Percentiles rank a stretch among this genome's conserved stretches.
Conservation (phyloP, 306 rosid species). For the Vachellia collinsii region DNA sequence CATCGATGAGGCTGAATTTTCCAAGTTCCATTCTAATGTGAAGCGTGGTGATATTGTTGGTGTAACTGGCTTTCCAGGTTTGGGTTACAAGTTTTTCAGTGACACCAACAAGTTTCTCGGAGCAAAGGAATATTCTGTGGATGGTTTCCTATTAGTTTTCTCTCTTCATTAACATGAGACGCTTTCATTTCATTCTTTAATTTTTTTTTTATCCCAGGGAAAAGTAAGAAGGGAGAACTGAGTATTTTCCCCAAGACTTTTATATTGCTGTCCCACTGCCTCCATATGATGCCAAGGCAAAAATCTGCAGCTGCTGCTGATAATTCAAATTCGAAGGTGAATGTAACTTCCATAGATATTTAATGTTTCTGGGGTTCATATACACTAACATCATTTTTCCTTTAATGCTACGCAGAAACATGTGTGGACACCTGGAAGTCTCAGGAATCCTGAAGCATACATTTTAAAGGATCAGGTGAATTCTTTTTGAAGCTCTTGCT, state of each 20-base stretch:
- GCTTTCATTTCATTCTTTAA: not conserved
- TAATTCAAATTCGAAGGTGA: conserved; percentile 20
- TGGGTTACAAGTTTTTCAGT: not conserved
- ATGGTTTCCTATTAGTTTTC: not conserved
- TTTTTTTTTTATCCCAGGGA: conserved; percentile 4
- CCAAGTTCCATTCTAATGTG: conserved; percentile 60
- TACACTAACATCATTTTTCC: not conserved
- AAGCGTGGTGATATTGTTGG: conserved; percentile 80
- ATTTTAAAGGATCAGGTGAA: conserved; percentile 56
- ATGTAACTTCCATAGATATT: not conserved
- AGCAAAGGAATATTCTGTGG: not conserved
- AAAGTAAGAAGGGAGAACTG: conserved; percentile 26
- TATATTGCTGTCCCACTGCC: conserved; percentile 44
- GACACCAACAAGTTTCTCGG: too few species aligned
- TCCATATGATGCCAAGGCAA: conserved; percentile 36
- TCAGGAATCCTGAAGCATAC: conserved; percentile 28
- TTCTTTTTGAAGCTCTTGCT: not conserved
- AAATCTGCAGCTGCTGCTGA: conserved; percentile 18
- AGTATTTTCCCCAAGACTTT: conserved; percentile 21
- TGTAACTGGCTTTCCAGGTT: conserved; percentile 70
- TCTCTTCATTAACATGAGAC: not conserved
- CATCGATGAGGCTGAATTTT: conserved; percentile 58
- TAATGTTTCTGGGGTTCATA: not conserved
- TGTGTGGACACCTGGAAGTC: conserved; percentile 19
- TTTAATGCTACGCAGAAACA: not conserved